A percentile compares a stretch with the other conserved stretches of the same genome.
phyloP scores from a whole-genome alignment of 768 basidiomycete genomes.

The Austroboletus eburneus region DNA sequence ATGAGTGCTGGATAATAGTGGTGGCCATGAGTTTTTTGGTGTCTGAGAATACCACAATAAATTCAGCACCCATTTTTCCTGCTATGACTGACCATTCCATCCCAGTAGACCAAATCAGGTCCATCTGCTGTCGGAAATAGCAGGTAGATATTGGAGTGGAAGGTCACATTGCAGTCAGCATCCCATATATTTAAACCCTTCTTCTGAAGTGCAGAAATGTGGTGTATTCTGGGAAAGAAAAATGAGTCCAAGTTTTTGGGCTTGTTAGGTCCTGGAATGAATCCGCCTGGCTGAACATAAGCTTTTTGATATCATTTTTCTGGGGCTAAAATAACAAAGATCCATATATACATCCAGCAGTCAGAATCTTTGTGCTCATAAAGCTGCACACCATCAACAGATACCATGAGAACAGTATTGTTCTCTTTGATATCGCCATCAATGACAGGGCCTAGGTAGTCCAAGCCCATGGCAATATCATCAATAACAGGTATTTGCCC shows the following conservation, averaged over 20 bases:
- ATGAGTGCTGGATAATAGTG: slow-evolving; percentile 32
- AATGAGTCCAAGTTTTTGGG: neutral
- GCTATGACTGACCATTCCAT: slow-evolving; percentile 30
- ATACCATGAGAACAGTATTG: neutral
- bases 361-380: neutral
- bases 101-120: slow-evolving; percentile 8
- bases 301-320: neutral
- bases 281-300: neutral
- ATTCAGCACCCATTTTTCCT: slow-evolving; percentile 32
- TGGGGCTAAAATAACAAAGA: neutral
- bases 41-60: slow-evolving; percentile 26
- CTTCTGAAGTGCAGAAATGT: neutral
- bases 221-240: neutral
- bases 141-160: slow-evolving; percentile 11
- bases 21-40: slow-evolving; percentile 17
- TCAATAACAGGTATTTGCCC: neutral
- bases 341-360: neutral
- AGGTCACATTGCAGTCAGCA: neutral
- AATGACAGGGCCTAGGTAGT: neutral
- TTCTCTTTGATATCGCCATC: neutral
- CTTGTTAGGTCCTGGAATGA: neutral
- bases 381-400: neutral
- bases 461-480: neutral
- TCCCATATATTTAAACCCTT: neutral
- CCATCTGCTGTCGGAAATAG: slow-evolving; percentile 24